Percentiles rank a stretch among this genome's conserved stretches.
Conservation (phyloP, 441 rosid genomes). For the Monsonia emarginata region DNA sequence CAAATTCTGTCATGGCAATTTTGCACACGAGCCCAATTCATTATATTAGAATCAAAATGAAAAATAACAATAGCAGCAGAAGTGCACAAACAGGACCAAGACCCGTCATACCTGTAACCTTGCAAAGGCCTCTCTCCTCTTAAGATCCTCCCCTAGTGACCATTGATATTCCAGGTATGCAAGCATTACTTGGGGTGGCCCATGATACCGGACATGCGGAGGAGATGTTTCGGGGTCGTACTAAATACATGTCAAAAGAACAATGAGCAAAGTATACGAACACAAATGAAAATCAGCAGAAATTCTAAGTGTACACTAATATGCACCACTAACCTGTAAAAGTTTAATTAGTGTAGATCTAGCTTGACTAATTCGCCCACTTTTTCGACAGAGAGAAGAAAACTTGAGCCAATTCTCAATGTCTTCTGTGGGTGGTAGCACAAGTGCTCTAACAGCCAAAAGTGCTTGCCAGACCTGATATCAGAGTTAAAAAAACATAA, state of each 20-base stretch:
- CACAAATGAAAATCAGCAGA: neutral
- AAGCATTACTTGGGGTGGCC: constrained; percentile 96
- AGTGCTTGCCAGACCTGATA: constrained; percentile 88
- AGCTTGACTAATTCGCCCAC: constrained; percentile 92
- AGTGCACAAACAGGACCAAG: neutral
- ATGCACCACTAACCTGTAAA: constrained; percentile 48
- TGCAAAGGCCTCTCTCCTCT: constrained; percentile 89
- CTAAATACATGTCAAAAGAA: constrained; percentile 32
- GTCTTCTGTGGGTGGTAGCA: constrained; percentile 91
- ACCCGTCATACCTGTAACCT: constrained; percentile 59
- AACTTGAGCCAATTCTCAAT: constrained; percentile 95
- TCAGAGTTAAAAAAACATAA: constrained; percentile 12
- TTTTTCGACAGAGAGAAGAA: constrained; percentile 85
- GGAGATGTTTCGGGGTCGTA: constrained; percentile 92
- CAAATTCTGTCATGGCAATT: constrained; percentile 42
- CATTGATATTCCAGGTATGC: constrained; percentile 94
- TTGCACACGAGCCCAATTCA: constrained; percentile 18
- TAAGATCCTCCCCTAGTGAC: constrained; percentile 97
- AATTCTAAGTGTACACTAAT: constrained; percentile 10
- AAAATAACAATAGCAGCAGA: neutral
- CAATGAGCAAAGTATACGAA: neutral
- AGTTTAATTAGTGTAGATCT: constrained; percentile 87
- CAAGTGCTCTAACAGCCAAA: constrained; percentile 88
- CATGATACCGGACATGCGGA: constrained; percentile 57
- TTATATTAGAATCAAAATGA: neutral